Conservation (phyloP, 345 rosid genomes). For the Moricandia moricandioides region DNA sequence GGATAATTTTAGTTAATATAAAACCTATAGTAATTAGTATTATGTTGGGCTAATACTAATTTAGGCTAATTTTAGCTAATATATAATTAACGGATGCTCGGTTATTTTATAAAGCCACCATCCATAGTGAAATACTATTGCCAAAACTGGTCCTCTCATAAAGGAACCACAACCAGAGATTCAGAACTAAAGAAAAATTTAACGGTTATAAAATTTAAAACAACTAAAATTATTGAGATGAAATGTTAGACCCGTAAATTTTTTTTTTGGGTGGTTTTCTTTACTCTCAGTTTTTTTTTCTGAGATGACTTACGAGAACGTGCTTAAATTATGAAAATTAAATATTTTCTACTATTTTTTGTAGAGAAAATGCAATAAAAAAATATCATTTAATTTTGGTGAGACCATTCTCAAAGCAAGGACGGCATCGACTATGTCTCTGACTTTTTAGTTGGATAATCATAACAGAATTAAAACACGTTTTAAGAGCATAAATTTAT, state of each 20-base stretch:
- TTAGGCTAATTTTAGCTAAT: background rate
- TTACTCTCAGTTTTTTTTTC: background rate
- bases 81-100: background rate
- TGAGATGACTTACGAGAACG: background rate
- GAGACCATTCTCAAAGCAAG: conserved; percentile 2
- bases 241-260: background rate
- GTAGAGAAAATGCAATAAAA: background rate
- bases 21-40: background rate
- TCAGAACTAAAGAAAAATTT: background rate
- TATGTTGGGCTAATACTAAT: background rate
- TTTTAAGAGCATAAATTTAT: background rate
- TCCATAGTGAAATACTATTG: background rate
- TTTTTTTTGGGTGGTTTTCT: background rate
- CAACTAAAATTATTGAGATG: background rate
- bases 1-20: background rate
- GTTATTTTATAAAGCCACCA: background rate
- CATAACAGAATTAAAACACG: background rate
- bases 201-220: too few species aligned
- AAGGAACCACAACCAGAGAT: background rate
- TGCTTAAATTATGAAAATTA: background rate
- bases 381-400: background rate
- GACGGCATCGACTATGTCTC: background rate
- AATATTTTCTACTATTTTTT: background rate
- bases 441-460: background rate
- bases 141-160: background rate